Conservation (phyloP, 768 basidiomycete species). For the Trametes cinnabarina region DNA sequence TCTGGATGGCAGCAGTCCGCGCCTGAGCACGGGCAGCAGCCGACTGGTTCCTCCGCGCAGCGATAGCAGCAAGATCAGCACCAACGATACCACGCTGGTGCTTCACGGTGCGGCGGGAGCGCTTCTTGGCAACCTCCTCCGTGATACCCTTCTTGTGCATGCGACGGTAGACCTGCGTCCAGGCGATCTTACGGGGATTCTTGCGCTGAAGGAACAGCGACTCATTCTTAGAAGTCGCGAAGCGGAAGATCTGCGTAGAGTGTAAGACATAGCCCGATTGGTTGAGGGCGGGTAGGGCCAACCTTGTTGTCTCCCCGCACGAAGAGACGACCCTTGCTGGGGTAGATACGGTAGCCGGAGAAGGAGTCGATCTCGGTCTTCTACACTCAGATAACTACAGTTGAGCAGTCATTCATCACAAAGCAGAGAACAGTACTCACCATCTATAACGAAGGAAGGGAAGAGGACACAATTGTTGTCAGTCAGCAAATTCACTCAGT, state of each 20-base stretch:
- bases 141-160: conserved; percentile 99
- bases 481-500: neutral
- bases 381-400: conserved; percentile 37
- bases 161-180: conserved; percentile 91
- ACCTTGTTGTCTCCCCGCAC: conserved; percentile 97
- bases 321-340: conserved; percentile 93
- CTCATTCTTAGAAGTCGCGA: conserved; percentile 86
- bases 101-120: conserved; percentile 94
- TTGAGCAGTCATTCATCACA: neutral
- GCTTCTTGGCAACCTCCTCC: conserved; percentile 99
- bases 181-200: conserved; percentile 99
- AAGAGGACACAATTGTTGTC: neutral
- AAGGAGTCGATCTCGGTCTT: conserved; percentile 99
- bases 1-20: conserved; percentile 81
- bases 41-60: conserved; percentile 91
- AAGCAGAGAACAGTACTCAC: neutral
- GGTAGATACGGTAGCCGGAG: conserved; percentile 97
- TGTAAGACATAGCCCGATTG: neutral
- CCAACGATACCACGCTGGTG: conserved; percentile 98
- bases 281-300: conserved; percentile 23
- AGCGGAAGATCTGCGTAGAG: conserved; percentile 81
- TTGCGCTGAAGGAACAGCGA: conserved; percentile 99
- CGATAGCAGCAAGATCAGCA: conserved; percentile 88
- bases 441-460: conserved; percentile 8
- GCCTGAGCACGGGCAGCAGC: conserved; percentile 78